phyloP scores from a whole-genome alignment of 1,139 yeast genomes.

The Debaryomyces psychrophilus region DNA sequence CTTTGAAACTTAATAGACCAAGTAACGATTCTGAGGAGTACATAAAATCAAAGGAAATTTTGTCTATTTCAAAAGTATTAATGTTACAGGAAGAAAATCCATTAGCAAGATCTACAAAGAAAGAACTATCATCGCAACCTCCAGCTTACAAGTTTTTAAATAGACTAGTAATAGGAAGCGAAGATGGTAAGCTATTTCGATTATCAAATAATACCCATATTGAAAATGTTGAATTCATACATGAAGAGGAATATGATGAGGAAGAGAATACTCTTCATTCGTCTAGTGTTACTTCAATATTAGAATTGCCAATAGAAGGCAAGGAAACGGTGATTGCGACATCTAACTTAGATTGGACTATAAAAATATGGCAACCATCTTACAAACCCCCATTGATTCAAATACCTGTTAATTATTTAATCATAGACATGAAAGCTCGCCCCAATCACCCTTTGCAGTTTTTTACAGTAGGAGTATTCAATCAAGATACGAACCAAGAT shows the following conservation, averaged over 20 bases:
- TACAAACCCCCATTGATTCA: constrained; percentile 21
- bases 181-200: constrained; percentile 51
- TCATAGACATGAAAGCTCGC: constrained; percentile 45
- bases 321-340: constrained; percentile 21
- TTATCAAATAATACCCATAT: constrained; percentile 29
- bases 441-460: constrained; percentile 49
- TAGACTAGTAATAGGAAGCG: constrained; percentile 46
- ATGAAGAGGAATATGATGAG: constrained; percentile 18
- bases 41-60: not conserved
- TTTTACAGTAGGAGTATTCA: constrained; percentile 45
- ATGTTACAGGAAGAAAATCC: not conserved
- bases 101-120: not conserved
- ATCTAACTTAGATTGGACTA: constrained; percentile 35
- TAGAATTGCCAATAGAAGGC: constrained; percentile 12
- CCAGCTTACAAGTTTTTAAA: constrained; percentile 30
- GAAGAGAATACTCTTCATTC: constrained; percentile 18
- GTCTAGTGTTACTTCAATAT: constrained; percentile 16
- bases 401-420: constrained; percentile 42
- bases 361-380: constrained; percentile 28
- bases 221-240: constrained; percentile 31
- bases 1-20: constrained; percentile 19
- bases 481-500: constrained; percentile 16
- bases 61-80: not conserved
- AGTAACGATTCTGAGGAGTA: not conserved
- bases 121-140: constrained; percentile 7